Base-by-base conservation (phyloP, 768 basidiomycete species). In the Pulveroboletus sp. region DNA sequence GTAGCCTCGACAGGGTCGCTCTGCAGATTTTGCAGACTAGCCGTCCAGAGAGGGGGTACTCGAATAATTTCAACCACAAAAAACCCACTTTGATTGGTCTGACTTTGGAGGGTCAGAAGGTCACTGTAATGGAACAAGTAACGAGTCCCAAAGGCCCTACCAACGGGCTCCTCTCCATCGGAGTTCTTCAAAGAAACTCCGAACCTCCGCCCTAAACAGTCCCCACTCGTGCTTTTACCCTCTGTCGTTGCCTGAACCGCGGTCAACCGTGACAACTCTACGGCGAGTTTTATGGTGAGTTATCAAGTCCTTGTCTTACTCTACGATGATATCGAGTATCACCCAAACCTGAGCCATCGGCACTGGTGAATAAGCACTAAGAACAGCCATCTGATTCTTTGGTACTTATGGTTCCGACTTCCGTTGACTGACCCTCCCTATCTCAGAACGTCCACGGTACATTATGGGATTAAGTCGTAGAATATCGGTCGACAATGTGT, bases 361-460 rank as follows among this genome's bases (percentile, higher is more conserved):
- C 66, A 9, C n/a, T 65, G 64, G 66, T 66, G 64, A 65, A 64
- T n/a, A 56, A 60, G 61, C n/a, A 66, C 66, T 65, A 65, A 65
- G 64, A 65, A 65, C 64, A 64, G 64, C 64, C 64, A 65, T 66
- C 64, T 65, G 64, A 65, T 58, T 40, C 31, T 50, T 52, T 35
- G 5, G 6, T 47, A 9, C 32, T 42, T 40, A 1, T 17, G 28
- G 27, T 41, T 39, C 15, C 24, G 3, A 17, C 14, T 18, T 40
- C 17, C n/a, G 18, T 51, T 48, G 48, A 21, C 62, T 64, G 40
- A 65, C 39, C 13, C 11, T 50, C 43, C 13, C 7, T 15, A 26
- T 47, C 27, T 27, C 44, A 62, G 61, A 46, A 44, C 27, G 4
- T 27, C 30, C 10, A 13, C 37, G 10, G 11, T 33, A 14, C 4